A percentile compares a stretch with the other conserved stretches of the same genome.
These are phyloP conservation scores for Spergularia azorica DNA, from an alignment of 179 eudicot genomes.

Conservation along the genomic window DNA sequence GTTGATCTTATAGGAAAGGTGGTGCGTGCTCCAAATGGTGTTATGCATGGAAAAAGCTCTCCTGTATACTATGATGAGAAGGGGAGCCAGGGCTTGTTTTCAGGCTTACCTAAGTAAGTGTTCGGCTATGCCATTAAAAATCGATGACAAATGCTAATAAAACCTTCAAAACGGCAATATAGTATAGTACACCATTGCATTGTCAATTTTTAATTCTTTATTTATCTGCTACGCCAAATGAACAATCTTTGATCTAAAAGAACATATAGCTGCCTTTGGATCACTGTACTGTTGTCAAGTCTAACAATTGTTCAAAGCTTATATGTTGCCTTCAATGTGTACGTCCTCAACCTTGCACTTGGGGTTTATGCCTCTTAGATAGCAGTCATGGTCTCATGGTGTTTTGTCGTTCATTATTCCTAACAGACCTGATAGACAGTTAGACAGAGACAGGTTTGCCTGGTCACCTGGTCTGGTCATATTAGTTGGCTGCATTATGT, in stretches of 20 bases:
- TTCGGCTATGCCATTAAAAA: too few species aligned
- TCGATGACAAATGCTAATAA: neutral
- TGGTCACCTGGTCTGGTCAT: too few species aligned
- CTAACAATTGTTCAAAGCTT: neutral
- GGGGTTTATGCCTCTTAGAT: too few species aligned
- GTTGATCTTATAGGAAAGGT: slow-evolving; percentile 65
- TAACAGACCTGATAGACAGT: too few species aligned
- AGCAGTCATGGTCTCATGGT: too few species aligned
- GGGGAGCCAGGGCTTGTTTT: slow-evolving; percentile 71
- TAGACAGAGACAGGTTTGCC: too few species aligned
- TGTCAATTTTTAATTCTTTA: too few species aligned
- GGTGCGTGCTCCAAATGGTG: slow-evolving; percentile 90
- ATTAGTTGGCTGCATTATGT: too few species aligned
- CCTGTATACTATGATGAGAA: slow-evolving; percentile 82
- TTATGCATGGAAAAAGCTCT: slow-evolving; percentile 96
- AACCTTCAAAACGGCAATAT: neutral
- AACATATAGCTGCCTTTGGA: too few species aligned
- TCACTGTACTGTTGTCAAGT: neutral
- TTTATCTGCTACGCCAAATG: neutral
- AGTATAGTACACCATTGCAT: too few species aligned
- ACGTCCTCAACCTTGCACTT: neutral
- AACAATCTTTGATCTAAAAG: too few species aligned
- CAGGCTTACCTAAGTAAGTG: slow-evolving; percentile 89
- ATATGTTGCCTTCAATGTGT: slow-evolving; percentile 7
- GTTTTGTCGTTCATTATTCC: too few species aligned